Conservation (phyloP, 192 early-diverging fungal genomes). For the Entomortierella beljakovae region DNA sequence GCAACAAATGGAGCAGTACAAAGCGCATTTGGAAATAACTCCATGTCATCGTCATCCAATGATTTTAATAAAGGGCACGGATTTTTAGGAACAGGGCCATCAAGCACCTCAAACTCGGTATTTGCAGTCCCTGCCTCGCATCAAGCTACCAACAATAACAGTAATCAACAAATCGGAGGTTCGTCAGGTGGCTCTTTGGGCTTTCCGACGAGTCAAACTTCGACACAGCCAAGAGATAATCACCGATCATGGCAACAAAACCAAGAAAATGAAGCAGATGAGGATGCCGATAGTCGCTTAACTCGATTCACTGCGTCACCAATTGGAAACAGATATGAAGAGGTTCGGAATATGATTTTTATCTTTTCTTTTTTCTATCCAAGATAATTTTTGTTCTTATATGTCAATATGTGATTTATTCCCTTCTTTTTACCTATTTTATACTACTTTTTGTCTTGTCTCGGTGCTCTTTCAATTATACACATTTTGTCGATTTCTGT, state of each 20-base stretch:
- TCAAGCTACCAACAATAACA: not conserved
- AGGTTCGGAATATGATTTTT: constrained; percentile 13
- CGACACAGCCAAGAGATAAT: not conserved
- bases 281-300: constrained; percentile 39
- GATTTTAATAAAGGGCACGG: not conserved
- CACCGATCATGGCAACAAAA: not conserved
- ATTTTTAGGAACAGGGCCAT: no score
- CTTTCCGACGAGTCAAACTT: not conserved
- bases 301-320: constrained; percentile 34
- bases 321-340: constrained; percentile 32
- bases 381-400: not conserved
- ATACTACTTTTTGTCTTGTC: not conserved
- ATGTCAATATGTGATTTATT: not conserved
- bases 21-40: constrained; percentile 9
- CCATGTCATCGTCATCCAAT: not conserved
- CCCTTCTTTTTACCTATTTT: not conserved
- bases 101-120: not conserved
- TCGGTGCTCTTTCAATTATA: not conserved
- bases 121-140: constrained; percentile 19
- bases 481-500: no score
- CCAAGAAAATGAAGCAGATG: constrained; percentile 6
- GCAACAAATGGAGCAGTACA: not conserved
- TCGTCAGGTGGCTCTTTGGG: not conserved
- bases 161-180: not conserved
- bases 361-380: not conserved